Percentiles rank a stretch among this genome's conserved stretches.
phyloP scores from a whole-genome alignment of 441 rosid genomes.

The Populus tomentosa region DNA sequence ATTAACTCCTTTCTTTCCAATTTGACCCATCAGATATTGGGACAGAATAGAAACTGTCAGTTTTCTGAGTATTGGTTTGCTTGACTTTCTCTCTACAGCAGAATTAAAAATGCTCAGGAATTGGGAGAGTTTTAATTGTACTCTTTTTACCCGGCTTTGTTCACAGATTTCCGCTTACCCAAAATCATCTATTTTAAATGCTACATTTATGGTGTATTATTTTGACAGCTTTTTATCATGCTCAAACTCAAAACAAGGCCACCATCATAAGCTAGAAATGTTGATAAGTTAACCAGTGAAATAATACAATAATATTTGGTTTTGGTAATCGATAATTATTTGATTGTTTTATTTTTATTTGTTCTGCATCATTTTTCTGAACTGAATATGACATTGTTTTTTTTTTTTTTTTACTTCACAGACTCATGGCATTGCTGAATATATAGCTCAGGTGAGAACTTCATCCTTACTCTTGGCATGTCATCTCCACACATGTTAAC shows the following conservation, averaged over 20 bases:
- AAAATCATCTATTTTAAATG: background rate
- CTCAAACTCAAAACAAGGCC: background rate
- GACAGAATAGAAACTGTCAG: background rate
- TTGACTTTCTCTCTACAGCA: background rate
- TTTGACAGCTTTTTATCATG: background rate
- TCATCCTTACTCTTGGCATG: conserved; percentile 13
- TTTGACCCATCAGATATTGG: background rate
- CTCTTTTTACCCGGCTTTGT: background rate
- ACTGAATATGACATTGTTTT: conserved; percentile 17
- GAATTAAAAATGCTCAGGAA: background rate
- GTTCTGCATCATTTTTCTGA: background rate
- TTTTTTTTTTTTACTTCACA: conserved; percentile 28
- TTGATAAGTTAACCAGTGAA: background rate
- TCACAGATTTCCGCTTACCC: background rate
- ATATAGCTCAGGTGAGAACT: conserved; percentile 82
- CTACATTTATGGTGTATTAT: background rate
- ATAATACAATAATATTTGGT: background rate
- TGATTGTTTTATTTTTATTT: background rate
- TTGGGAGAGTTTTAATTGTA: background rate
- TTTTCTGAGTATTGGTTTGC: background rate
- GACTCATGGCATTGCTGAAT: conserved; percentile 97
- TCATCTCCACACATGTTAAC: background rate
- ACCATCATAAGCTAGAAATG: background rate
- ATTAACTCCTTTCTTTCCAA: background rate
- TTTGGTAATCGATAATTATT: background rate